Conservation (phyloP, 2,329 filamentous ascomycete genomes). For the Paraphoma chrysanthemicola region DNA sequence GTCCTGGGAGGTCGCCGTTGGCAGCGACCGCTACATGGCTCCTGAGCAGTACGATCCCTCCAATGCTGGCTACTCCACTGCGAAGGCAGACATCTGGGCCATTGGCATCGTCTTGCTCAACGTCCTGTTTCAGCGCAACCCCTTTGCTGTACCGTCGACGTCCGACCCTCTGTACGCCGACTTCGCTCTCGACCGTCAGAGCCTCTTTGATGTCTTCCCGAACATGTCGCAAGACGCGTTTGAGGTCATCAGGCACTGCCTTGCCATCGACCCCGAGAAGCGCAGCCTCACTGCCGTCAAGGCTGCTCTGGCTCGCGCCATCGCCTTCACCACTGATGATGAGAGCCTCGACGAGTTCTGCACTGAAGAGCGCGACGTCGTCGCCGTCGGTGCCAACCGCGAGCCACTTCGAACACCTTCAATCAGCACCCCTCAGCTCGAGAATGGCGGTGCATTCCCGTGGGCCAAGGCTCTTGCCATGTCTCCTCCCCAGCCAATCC, state of each 20-base stretch:
- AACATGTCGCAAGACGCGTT: slow-evolving; percentile 99
- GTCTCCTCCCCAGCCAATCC: slow-evolving; percentile 72
- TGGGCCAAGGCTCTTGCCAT: slow-evolving; percentile 92
- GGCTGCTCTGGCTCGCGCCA: slow-evolving; percentile 76
- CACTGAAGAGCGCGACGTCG: slow-evolving; percentile 75
- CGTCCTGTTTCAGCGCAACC: slow-evolving; percentile 94
- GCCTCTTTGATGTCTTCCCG: slow-evolving; percentile 96
- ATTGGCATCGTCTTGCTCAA: slow-evolving; percentile 97
- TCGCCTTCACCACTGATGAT: slow-evolving; percentile 93
- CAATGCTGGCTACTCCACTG: slow-evolving; percentile 86
- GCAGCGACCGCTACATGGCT: slow-evolving; percentile 98
- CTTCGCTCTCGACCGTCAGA: slow-evolving; percentile 91
- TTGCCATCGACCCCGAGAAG: slow-evolving; percentile 90
- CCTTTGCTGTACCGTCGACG: slow-evolving; percentile 88
- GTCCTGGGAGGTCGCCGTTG: slow-evolving; percentile 92
- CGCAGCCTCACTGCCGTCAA: slow-evolving; percentile 81
- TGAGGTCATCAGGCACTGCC: slow-evolving; percentile 87
- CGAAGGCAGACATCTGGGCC: slow-evolving; percentile 94
- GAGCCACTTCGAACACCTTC: slow-evolving; percentile 96
- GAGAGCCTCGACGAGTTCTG: slow-evolving; percentile 95
- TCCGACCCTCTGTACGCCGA: slow-evolving; percentile 93
- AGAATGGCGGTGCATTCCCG: slow-evolving; percentile 81
- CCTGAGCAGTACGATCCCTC: slow-evolving; percentile 96
- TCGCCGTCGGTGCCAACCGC: slow-evolving; percentile 84
- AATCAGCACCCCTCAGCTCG: slow-evolving; percentile 83